phyloP scores from a whole-genome alignment of 768 basidiomycete species.

The Mycena vulgaris region DNA sequence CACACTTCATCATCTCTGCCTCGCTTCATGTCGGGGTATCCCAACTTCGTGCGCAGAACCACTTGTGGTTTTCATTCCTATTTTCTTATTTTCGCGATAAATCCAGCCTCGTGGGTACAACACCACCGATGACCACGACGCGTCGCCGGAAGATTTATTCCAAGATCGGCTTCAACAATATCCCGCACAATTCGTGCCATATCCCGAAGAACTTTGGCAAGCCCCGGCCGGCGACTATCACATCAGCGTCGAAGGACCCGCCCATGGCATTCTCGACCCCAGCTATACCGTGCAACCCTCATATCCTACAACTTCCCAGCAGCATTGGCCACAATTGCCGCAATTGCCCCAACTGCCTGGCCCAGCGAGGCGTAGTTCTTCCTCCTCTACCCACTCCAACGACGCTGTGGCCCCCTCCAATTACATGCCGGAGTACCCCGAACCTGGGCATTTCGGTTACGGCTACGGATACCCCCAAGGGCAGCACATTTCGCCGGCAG shows the following conservation, averaged over 20 bases:
- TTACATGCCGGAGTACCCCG: constrained; percentile 29
- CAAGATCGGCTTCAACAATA: constrained; percentile 20
- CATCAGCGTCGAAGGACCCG: constrained; percentile 28
- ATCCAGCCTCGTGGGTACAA: constrained; percentile 30
- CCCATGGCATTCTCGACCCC: constrained; percentile 4
- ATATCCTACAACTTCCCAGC: constrained; percentile 31
- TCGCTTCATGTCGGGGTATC: constrained; percentile 41
- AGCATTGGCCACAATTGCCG: constrained; percentile 22
- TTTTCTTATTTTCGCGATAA: constrained; percentile 21
- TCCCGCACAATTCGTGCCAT: constrained; percentile 18
- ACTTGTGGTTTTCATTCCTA: not conserved
- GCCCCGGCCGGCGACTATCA: constrained; percentile 26
- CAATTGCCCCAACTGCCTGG: not conserved
- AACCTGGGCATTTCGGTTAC: constrained; percentile 20
- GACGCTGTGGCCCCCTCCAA: not conserved
- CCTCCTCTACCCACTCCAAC: not conserved
- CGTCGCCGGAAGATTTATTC: constrained; percentile 30
- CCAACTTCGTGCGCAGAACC: constrained; percentile 33
- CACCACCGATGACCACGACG: constrained; percentile 24
- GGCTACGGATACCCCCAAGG: constrained; percentile 30
- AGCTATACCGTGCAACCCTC: constrained; percentile 29
- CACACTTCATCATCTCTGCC: constrained; percentile 32
- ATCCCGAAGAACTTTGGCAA: constrained; percentile 33
- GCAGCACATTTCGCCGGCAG: constrained; percentile 34
- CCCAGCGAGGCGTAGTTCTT: constrained; percentile 11